Base-by-base conservation (phyloP, 208 protist species). In the Leishmania gerbilli region DNA sequence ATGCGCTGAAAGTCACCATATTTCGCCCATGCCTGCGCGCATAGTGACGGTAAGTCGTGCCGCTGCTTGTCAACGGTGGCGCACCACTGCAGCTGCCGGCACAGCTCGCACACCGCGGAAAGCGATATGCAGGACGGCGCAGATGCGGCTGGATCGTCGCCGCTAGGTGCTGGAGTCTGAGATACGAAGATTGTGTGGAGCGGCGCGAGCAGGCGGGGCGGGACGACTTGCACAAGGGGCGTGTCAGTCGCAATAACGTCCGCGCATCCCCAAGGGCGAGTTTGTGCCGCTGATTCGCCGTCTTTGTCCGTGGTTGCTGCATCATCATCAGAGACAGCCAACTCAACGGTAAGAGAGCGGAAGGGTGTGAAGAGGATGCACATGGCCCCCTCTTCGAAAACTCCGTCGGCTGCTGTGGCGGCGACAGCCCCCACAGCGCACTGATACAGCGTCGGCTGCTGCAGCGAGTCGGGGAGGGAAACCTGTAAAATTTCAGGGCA, bases 211-310 rank as follows among this genome's bases (percentile, higher is more conserved):
- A 86, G 51, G 0, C 13, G n/a, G 8, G 51, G 27, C 34, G 77
- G 6, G 13, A 86, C 37, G 64, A 81, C 34, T 71, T 86, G 82
- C 4, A 62, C 77, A 27, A 82, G 74, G 0, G 82, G 13, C 6
- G 67, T 67, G 34, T 86, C 82, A 11, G 82, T 82, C 42, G 80
- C 49, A 3, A 82, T 74, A 27, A 86, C 74, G 40, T 86, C 82
- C 19, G 37, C 79, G 40, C 82, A 86, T 5, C 82, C 82, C 82
- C 82, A 86, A 58, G 82, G 53, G 17, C 34, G 19, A 37, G 62
- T 24, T n/a, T 27, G 45, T 11, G 31, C 7, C 37, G 62, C 24
- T 45, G 72, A 4, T n/a, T 42, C 31, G 34, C 67, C 21, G 17
- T 6, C 51, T 15, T 47, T 34, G 65, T 24, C 53, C n/a, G 0